Conservation (phyloP, 2,329 filamentous ascomycete genomes). For the Colletotrichum cereale region DNA sequence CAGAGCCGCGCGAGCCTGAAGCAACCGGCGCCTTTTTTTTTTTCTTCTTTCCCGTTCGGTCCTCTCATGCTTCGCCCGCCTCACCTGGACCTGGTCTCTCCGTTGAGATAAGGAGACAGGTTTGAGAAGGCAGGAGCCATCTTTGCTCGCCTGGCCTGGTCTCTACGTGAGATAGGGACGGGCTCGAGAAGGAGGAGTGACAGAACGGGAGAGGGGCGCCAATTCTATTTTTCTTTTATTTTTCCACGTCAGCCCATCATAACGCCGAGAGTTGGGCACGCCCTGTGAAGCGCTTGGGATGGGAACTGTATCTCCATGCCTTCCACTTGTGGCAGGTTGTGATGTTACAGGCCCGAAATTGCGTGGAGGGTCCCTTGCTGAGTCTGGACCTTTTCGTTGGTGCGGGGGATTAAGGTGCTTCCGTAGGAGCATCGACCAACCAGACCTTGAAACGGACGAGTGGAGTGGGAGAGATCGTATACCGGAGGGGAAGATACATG, state of each 20-base stretch:
- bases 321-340: neutral
- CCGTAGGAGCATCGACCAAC: constrained; percentile 42
- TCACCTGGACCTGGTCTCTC: constrained; percentile 32
- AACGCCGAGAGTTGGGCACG: constrained; percentile 53
- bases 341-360: constrained; percentile 28
- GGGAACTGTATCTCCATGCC: neutral
- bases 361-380: constrained; percentile 41
- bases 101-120: constrained; percentile 30
- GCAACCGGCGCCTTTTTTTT: constrained; percentile 26
- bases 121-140: constrained; percentile 28
- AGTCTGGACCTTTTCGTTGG: constrained; percentile 42
- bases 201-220: constrained; percentile 12
- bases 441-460: constrained; percentile 22
- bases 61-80: constrained; percentile 11
- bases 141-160: constrained; percentile 27
- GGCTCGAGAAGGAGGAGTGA: constrained; percentile 28
- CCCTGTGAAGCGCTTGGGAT: constrained; percentile 45
- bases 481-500: neutral
- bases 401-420: constrained; percentile 39
- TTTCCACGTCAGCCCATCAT: constrained; percentile 47
- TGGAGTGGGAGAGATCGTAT: too few species aligned
- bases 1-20: constrained; percentile 41
- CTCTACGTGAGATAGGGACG: constrained; percentile 28
- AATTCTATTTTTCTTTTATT: constrained; percentile 18
- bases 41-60: neutral